Base-by-base conservation (phyloP, 805 yeast species). In the Wickerhamiella allomyrinae region DNA sequence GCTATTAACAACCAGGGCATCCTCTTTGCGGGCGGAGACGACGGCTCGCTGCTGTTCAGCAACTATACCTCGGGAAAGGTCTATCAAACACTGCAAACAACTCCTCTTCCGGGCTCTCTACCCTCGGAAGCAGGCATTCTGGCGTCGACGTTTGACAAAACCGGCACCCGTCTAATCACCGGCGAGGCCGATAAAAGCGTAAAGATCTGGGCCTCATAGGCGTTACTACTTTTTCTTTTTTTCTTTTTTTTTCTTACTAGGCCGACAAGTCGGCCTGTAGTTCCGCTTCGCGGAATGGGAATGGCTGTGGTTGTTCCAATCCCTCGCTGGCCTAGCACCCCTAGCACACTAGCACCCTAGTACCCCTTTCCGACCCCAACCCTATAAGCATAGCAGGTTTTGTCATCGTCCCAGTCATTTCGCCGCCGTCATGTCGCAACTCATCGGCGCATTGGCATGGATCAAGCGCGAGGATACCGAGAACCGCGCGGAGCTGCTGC, bases 111-210 rank as follows among this genome's bases (percentile, higher is more conserved):
- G 0, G 95, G 95, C 0, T 74, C 91, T 0, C 53, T 73, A 14
- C 76, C 71, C 6, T 68, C 83, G 39, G 86, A 78, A 50, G 61
- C 66, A 21, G 79, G 93, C 7, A 73, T 89, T 5, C 66, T 78
- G 49, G 69, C 85, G 8, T 73, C 86, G 31, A 57, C 74, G 2
- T 85, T 85, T 57, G 96, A 91, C 58, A 64, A 68, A 13, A 76
- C 85, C 45, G 95, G 96, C 0, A 60, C 76, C 51, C 70, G 95
- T 37, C 61, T 91, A 44, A 70, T 91, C 17, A 83, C 95, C 1
- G 85, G 95, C 39, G 94, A 83, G 52, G 76, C 83, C n/a, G 97
- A 89, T 60, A 87, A 87, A 44, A 69, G 74, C 49, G 67, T 78
- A 39, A 74, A 76, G 52, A 56, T 77, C 11, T 78, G 83, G 82